Base-by-base conservation (phyloP, 768 basidiomycete species). In the Rhizopogon vulgaris region DNA sequence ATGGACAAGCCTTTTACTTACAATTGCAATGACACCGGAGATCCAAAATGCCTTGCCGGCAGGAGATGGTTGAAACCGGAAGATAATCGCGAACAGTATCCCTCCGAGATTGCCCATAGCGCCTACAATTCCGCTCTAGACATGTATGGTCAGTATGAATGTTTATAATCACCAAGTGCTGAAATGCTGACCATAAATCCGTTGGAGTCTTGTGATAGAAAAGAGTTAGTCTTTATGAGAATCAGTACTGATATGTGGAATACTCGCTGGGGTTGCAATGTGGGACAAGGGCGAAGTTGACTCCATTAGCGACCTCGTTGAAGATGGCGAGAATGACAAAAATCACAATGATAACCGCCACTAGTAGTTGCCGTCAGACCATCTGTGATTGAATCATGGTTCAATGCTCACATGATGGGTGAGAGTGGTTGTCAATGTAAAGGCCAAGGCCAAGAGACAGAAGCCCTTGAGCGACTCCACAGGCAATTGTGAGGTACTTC, bases 251-350 rank as follows among this genome's bases (percentile, higher is more conserved):
- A 60, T 49, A n/a, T 5, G 14, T 24, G 9, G 8, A 34, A 34
- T 63, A 70, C 57, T 63, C 65, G 63, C 68, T 67, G 11, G 74
- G 59, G 55, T 75, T 77, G 61, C 75, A 76, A 55, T 78, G 78
- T 0, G 78, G 77, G 0, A 77, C 74, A 39, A 76, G 69, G n/a
- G 76, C 64, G 55, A 78, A 79, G 57, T 74, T 78, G 2, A 73
- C 71, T 6, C 79, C 79, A 54, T 80, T 80, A 0, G 68, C 77
- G 11, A 72, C 62, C 58, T 78, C 74, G 37, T 70, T 71, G 51
- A 60, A 61, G 11, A 70, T 39, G 6, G 66, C 75, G 49, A 74
- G 65, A 37, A 74, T 60, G 9, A 73, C 65, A n/a, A 73, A 56
- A 8, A 78, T 39, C 14, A 65, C 66, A 56, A 78, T 73, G 9